Base-by-base conservation (phyloP, 345 rosid genomes). In the Eutrema yunnanense region DNA sequence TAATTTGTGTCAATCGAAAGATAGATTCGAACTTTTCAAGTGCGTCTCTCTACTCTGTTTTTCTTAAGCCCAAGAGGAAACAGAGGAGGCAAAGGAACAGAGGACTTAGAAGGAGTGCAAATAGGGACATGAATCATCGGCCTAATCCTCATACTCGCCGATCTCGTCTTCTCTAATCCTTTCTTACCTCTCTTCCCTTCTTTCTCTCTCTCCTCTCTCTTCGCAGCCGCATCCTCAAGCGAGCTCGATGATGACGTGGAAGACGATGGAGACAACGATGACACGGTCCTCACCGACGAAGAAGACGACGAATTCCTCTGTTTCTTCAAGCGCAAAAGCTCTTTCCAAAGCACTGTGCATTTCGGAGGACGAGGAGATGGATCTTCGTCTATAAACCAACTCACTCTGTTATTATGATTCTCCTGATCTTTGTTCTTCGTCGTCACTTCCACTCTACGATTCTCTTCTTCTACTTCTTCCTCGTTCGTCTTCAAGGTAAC, bases 351-450 rank as follows among this genome's bases (percentile, higher is more conserved):
- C 29, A 95, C 99, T 1, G 97, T 91, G 71, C 98, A 93, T 41
- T 90, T 93, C 0, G 98, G 98, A n/a, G 97, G 98, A 72, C 98
- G 82, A 41, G 99, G 99, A 57, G 99, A 95, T 53, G 97, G 97
- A 56, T 95, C 97, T 52, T 95, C 99, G 60, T 95, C 97, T 29
- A 87, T 79, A 76, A 84, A 90, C 97, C 97, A 92, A 66, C 69
- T 83, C 9, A 79, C 81, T 56, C 81, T 84, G 47, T 80, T 85
- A 30, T 65, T 53, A 43, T 73, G 83, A 7, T 75, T 86, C 65
- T 85, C 81, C 54, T 51, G 77, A 36, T 72, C 69, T 57, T 65
- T 50, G 4, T 43, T 65, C 79, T 43, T 74, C 47, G n/a, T 53
- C 41, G 14, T 54, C 29, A 59, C 46, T 65, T 72, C 77, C 11